Base-by-base conservation (phyloP, 1,284 basidiomycete genomes). In the Leccinum variabile region DNA sequence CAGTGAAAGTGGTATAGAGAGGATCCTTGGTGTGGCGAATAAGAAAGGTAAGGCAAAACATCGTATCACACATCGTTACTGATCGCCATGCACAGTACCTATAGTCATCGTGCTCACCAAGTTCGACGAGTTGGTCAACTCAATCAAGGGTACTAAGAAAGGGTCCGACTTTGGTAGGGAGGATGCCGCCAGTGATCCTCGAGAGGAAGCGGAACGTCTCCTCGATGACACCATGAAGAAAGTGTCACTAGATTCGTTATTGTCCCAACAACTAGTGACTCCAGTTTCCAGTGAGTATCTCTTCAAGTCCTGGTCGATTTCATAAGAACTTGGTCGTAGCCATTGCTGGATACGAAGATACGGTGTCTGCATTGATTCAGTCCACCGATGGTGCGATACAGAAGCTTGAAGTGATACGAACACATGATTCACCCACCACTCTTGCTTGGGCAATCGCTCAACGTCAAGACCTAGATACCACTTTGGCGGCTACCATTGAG, bases 381-480 rank as follows among this genome's bases (percentile, higher is more conserved):
- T 39, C 57, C 6, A 61, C 57, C 9, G 57, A 59, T 44, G 49
- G 25, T 33, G 49, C 44, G 6, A 59, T 61, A 59, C 60, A 59
- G 16, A 61, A 33, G 14, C 33, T 41, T 32, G 18, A 59, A n/a
- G 37, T 14, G 49, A 59, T 33, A 33, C 56, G 49, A 10, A 59
- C 37, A 7, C 60, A 53, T 14, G 49, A 50, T 53, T 39, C 30
- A n/a, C 57, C 60, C 7, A 44, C 50, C 49, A 35, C 60, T 59
- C 60, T 61, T 59, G 49, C 57, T 6, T 61, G 60, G 60, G 60
- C 56, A 11, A 59, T 53, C 3, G 60, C 60, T 53, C 60, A 61
- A 25, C 60, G 60, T 53, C 56, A 53, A 28, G 60, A 61, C 28
- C 30, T 41, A 3, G 49, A 61, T 5, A 61, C 57, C 1, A 61